These are phyloP conservation scores for Aspergillus oerlinghausenensis DNA, from an alignment of 2,329 filamentous ascomycete genomes.

Conservation along the genomic window DNA sequence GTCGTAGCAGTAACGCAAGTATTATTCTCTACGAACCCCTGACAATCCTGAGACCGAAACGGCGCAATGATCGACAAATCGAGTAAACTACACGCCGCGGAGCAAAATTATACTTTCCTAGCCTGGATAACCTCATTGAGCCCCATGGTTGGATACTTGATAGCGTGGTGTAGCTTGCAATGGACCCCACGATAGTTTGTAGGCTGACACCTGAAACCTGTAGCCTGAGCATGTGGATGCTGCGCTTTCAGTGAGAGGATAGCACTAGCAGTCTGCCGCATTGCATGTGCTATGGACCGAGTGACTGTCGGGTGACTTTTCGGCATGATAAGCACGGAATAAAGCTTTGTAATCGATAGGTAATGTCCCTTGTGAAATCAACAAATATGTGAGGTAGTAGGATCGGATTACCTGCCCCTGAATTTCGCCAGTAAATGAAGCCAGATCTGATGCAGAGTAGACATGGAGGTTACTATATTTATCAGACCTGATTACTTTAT, in stretches of 20 bases:
- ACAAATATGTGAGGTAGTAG: neutral
- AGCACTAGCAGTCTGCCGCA: too few species aligned
- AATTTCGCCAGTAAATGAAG: neutral
- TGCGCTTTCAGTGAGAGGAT: neutral
- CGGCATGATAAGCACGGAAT: too few species aligned
- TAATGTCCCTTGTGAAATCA: neutral
- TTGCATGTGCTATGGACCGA: too few species aligned
- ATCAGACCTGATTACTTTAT: neutral
- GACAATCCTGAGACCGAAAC: neutral
- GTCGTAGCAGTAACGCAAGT: neutral
- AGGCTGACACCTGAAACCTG: neutral
- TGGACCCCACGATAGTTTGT: neutral
- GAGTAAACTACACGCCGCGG: neutral
- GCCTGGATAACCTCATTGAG: neutral
- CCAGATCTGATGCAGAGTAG: neutral
- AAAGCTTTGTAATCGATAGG: too few species aligned
- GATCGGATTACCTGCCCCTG: neutral
- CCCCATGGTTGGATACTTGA: neutral
- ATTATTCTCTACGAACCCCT: neutral
- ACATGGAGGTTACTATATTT: neutral
- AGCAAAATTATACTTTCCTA: neutral
- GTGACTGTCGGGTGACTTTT: too few species aligned
- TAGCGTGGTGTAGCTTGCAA: neutral
- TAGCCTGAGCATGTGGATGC: neutral
- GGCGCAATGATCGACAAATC: neutral